Percentiles rank a stretch among this genome's conserved stretches.
Conservation (phyloP, 148 eudicot genomes). For the Rhododendron williamsianum region DNA sequence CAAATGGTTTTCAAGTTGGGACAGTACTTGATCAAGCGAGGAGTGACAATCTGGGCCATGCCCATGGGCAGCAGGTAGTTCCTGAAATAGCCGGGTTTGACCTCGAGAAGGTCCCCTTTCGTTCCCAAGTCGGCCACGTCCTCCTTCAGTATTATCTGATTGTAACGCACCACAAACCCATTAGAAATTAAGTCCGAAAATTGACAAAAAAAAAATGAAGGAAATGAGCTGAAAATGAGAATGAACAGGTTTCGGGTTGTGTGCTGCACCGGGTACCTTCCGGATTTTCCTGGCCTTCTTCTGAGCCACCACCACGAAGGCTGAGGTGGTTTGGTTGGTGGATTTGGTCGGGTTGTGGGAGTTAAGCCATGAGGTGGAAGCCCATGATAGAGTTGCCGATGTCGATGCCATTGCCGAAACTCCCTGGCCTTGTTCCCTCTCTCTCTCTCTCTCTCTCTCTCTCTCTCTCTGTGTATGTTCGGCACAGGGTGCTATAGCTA, state of each 20-base stretch:
- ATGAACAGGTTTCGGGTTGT: neutral
- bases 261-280: constrained; percentile 33
- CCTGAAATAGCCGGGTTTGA: constrained; percentile 78
- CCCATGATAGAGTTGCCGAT: constrained; percentile 40
- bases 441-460: neutral
- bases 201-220: neutral
- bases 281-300: constrained; percentile 67
- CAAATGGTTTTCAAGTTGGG: neutral
- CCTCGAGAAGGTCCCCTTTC: constrained; percentile 76
- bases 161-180: constrained; percentile 2
- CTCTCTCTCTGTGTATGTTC: neutral
- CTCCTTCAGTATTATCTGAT: constrained; percentile 80
- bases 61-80: constrained; percentile 73
- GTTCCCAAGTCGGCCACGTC: constrained; percentile 71
- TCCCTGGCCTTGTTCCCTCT: neutral
- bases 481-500: neutral
- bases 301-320: constrained; percentile 41
- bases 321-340: constrained; percentile 21
- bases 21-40: constrained; percentile 57
- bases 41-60: constrained; percentile 72
- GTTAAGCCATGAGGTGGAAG: constrained; percentile 43
- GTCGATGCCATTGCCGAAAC: constrained; percentile 25
- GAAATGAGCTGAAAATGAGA: neutral
- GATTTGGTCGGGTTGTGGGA: constrained; percentile 18
- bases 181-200: neutral